Percentiles rank a stretch among this genome's conserved stretches.
Conservation (phyloP, 2,329 filamentous ascomycete genomes). For the Penicillium psychrosexuale region DNA sequence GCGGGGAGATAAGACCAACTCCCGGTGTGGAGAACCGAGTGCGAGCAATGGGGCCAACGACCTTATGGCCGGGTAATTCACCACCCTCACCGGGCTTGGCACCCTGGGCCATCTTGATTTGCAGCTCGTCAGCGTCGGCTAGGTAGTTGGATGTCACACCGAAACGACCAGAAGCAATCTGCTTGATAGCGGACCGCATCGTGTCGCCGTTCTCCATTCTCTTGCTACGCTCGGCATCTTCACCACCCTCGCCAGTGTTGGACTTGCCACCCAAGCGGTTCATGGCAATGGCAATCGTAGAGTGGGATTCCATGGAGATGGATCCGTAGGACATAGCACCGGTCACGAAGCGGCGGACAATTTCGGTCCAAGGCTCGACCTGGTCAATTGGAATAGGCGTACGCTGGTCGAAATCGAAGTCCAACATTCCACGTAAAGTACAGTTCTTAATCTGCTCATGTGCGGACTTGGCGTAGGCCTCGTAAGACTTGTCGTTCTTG, state of each 20-base stretch:
- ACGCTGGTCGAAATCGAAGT: conserved; percentile 91
- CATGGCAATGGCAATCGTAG: conserved; percentile 92
- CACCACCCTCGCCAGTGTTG: conserved; percentile 95
- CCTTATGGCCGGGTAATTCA: conserved; percentile 95
- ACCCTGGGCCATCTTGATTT: conserved; percentile 99
- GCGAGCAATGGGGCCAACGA: conserved; percentile 87
- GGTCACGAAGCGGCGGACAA: conserved; percentile 92
- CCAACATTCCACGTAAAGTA: conserved; percentile 87
- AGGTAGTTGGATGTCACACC: conserved; percentile 94
- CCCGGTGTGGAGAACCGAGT: conserved; percentile 95
- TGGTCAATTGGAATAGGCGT: conserved; percentile 88
- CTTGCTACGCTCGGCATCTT: conserved; percentile 86
- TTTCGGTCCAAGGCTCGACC: conserved; percentile 97
- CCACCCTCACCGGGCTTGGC: conserved; percentile 97
- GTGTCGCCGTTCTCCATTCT: conserved; percentile 88
- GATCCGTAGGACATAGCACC: conserved; percentile 98
- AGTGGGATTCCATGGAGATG: conserved; percentile 98
- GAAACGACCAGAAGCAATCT: conserved; percentile 92
- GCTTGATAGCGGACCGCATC: conserved; percentile 96
- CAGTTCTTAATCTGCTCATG: conserved; percentile 97
- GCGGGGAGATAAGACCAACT: conserved; percentile 92
- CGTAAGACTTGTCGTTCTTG: conserved; percentile 98
- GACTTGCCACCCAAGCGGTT: conserved; percentile 95
- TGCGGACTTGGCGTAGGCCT: conserved; percentile 88
- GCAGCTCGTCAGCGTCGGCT: conserved; percentile 89